Percentiles rank a stretch among this genome's conserved stretches.
Evolutionary conservation across 1,284 basidiomycete species (phyloP).

Genomic region (Cutaneotrichosporon sp.): DNA sequence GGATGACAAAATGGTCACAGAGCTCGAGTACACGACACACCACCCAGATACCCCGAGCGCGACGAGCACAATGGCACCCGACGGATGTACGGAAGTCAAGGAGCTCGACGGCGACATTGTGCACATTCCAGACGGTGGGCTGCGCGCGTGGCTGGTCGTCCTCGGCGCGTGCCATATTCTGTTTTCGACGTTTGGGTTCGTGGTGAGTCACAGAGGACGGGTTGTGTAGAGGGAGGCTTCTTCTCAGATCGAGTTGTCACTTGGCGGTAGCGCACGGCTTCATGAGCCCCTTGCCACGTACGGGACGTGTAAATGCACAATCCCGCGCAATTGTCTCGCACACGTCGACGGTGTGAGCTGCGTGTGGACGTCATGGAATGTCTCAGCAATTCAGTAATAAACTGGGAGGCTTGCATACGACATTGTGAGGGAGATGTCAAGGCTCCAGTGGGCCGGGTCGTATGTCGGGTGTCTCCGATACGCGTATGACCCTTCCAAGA

Average conservation of each 20-base stretch:
- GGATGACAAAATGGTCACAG: background rate
- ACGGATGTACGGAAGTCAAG: slow-evolving; percentile 11
- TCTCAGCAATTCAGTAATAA: too few species aligned
- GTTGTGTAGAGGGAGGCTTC: too few species aligned
- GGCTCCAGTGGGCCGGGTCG: background rate
- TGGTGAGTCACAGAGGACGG: slow-evolving; percentile 20
- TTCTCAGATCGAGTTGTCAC: too few species aligned
- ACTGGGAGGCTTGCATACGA: background rate
- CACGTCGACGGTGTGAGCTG: background rate
- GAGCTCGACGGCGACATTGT: slow-evolving; percentile 24
- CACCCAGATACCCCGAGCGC: slow-evolving; percentile 5
- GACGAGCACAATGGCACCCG: background rate
- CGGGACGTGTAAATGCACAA: too few species aligned
- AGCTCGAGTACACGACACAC: background rate
- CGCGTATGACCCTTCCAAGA: background rate
- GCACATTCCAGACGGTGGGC: slow-evolving; percentile 29
- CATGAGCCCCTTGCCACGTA: too few species aligned
- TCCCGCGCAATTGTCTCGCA: background rate
- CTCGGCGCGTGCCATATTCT: slow-evolving; percentile 24
- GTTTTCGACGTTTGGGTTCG: slow-evolving; percentile 30
- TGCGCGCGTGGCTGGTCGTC: slow-evolving; percentile 30
- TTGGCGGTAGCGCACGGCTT: too few species aligned
- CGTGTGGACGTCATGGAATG: too few species aligned
- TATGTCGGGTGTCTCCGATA: background rate
- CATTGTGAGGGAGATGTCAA: background rate